Base-by-base conservation (phyloP, 2,329 filamentous ascomycete species). In the Calonectria montana region DNA sequence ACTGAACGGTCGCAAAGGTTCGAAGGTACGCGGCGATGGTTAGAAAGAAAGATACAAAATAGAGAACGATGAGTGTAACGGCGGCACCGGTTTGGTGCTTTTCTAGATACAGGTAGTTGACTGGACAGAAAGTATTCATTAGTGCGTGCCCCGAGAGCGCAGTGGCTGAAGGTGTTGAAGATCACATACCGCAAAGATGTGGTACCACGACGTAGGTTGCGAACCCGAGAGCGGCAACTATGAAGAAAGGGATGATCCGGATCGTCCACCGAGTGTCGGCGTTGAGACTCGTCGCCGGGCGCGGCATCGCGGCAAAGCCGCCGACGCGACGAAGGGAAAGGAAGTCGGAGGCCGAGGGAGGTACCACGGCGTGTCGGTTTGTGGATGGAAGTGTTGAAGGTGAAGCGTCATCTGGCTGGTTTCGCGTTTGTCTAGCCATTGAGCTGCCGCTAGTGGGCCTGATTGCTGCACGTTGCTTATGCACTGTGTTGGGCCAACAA, bases 121-220 rank as follows among this genome's bases (percentile, higher is more conserved):
- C 94, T 81, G 71, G 45, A 37, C 27, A 70, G 29, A 37, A 64
- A 69, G 41, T 53, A 61, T 65, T 50, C 12, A 67, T 72, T 53
- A 66, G 66, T 41, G 29, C 21, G 53, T 39, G 41, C 29, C 64
- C 50, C 21, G 62, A 66, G 37, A 43, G 61, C 6, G 23, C 13
- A 57, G 67, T 37, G 39, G 39, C 41, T 48, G 25, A 66, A 39
- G 18, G 21, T 15, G 23, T 18, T 35, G 31, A 43, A 65, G 29
- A 48, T 62, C 70, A 86, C 92, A 80, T 83, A 95, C 94, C 86
- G 81, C 92, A 94, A 73, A 95, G 83, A 55, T 88, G 88, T 73
- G 89, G 91, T 61, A 94, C 90, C 61, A 95, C 82, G 16, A 91
- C 91, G 84, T 93, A 98, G 39, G 91, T 93, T 23, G 90, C 90